Evolutionary conservation across 805 yeast genomes (phyloP).

Genomic region (Monosporozyma siamensis): DNA sequence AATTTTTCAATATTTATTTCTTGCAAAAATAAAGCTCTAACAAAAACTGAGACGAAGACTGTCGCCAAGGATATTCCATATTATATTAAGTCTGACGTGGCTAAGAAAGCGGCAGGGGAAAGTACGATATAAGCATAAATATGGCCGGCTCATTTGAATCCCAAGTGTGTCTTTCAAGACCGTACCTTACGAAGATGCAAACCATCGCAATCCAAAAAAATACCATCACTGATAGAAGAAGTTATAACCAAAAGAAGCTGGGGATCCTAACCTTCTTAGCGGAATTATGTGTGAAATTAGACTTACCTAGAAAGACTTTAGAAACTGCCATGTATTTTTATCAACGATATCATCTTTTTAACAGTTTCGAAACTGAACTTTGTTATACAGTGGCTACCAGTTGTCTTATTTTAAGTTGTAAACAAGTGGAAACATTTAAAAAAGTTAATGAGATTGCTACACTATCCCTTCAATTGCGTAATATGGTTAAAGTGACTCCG

Average conservation of each 20-base stretch:
- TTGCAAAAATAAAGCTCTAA: too few species aligned
- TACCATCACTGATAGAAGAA: constrained; percentile 43
- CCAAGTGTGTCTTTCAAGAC: constrained; percentile 40
- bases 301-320: constrained; percentile 61
- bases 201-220: constrained; percentile 41
- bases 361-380: constrained; percentile 44
- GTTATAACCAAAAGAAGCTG: constrained; percentile 43
- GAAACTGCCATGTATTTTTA: constrained; percentile 64
- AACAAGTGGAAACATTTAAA: constrained; percentile 78
- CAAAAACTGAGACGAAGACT: too few species aligned
- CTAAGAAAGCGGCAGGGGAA: too few species aligned
- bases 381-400: constrained; percentile 60
- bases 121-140: too few species aligned
- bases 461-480: constrained; percentile 31
- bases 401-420: constrained; percentile 60
- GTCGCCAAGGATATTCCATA: too few species aligned
- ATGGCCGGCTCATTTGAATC: constrained; percentile 16
- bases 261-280: constrained; percentile 47
- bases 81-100: too few species aligned
- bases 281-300: constrained; percentile 43
- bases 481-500: constrained; percentile 16
- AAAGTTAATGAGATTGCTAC: constrained; percentile 52
- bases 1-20: too few species aligned
- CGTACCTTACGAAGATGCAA: constrained; percentile 49
- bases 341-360: constrained; percentile 62